phyloP scores from a whole-genome alignment of 2,329 filamentous ascomycete genomes.

The Phaeosphaeriaceae sp. region DNA sequence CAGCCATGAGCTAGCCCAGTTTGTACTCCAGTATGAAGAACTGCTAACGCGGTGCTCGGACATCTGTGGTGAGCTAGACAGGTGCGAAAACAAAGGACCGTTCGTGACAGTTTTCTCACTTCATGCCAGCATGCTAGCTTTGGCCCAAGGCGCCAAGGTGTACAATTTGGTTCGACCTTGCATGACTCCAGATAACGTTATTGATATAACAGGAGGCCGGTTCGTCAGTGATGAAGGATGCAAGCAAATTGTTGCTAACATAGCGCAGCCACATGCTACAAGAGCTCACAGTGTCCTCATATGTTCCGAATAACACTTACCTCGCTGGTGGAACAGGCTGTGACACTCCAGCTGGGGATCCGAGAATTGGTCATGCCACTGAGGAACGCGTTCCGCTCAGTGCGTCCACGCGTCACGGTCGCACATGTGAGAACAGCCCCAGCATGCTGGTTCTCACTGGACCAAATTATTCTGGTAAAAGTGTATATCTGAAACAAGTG shows the following conservation, averaged over 20 bases:
- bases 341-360: constrained; percentile 4
- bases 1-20: constrained; percentile 75
- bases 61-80: constrained; percentile 83
- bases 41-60: constrained; percentile 75
- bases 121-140: constrained; percentile 70
- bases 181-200: constrained; percentile 72
- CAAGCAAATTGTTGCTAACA: neutral
- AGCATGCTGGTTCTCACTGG: constrained; percentile 85
- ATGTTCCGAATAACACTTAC: constrained; percentile 82
- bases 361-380: neutral
- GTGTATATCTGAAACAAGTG: constrained; percentile 91
- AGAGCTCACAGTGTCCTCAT: constrained; percentile 80
- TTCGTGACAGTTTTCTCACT: neutral
- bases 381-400: constrained; percentile 3
- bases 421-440: constrained; percentile 50
- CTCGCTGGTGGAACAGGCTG: constrained; percentile 64
- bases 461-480: constrained; percentile 96
- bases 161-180: constrained; percentile 75
- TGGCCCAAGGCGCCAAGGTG: constrained; percentile 77
- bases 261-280: constrained; percentile 76
- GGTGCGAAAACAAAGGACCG: constrained; percentile 40
- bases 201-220: constrained; percentile 79
- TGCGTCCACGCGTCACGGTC: constrained; percentile 7
- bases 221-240: constrained; percentile 32
- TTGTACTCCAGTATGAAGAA: constrained; percentile 72